These are phyloP conservation scores for Polytrichum formosum DNA, from an alignment of 225 moss, liverwort and hornwort genomes.

Conservation along the genomic window DNA sequence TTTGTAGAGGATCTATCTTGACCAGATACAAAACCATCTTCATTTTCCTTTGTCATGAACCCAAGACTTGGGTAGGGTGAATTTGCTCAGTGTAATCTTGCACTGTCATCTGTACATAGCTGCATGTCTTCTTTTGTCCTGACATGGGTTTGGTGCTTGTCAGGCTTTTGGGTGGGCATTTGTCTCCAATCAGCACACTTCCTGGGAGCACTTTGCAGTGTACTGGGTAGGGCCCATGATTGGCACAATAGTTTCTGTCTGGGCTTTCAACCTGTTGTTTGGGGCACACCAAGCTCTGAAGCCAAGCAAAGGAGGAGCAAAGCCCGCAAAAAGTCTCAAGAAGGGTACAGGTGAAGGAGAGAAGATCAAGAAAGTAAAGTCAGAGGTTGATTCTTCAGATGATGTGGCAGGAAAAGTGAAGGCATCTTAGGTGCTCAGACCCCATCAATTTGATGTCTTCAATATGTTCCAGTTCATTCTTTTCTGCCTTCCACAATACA, in stretches of 20 bases:
- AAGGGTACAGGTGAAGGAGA: conserved; percentile 5
- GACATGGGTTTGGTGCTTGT: neutral
- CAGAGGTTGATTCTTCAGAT: conserved; percentile 2
- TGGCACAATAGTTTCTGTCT: conserved; percentile 52
- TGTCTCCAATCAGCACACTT: conserved; percentile 31
- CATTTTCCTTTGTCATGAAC: no score
- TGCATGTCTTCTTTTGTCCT: no score
- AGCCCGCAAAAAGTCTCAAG: conserved; percentile 9
- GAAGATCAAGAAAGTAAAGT: conserved; percentile 9
- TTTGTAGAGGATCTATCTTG: no score
- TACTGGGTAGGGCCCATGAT: conserved; percentile 75
- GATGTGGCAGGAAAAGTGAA: conserved; percentile 29
- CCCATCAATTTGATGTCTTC: no score
- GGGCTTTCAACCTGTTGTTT: conserved; percentile 46
- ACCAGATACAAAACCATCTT: no score
- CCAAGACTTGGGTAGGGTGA: no score
- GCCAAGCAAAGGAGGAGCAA: conserved; percentile 12
- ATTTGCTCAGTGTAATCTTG: no score
- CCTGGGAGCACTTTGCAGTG: conserved; percentile 70
- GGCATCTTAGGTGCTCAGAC: conserved; percentile 22
- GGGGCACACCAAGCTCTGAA: conserved; percentile 19
- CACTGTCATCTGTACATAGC: no score
- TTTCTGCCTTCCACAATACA: neutral
- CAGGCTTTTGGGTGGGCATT: conserved; percentile 86
- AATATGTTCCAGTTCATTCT: neutral